Evolutionary conservation across 1,284 basidiomycete genomes (phyloP), one percentile per base, ranked within the genome.

Genomic region (Malassezia brasiliensis): DNA sequence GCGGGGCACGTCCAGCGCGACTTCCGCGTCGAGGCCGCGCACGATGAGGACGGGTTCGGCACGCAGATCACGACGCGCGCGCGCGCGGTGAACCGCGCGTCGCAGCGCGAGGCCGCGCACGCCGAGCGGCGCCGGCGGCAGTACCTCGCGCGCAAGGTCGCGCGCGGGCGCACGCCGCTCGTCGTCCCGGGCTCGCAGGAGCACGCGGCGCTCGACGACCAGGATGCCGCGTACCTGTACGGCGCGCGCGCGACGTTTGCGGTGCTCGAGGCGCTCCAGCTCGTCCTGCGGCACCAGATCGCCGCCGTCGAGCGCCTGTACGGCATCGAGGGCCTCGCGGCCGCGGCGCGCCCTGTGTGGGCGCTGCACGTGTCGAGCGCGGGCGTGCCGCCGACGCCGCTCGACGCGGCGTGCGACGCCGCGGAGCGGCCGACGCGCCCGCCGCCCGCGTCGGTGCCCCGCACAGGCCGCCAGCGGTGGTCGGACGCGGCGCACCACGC

Each of bases 241-340:
- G 55, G 50, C 2, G 15, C 44, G 6, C 50, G 51, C 20, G 50
- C 45, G 11, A 52, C 34, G 20, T 57, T 57, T 47, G 55, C 44
- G 10, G 37, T 45, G 15, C 15, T 57, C 35, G 60, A 67, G 39
- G 52, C 50, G 32, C 35, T 61, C n/a, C 65, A 67, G 38, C 45
- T 64, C 15, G 20, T 67, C 19, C 55, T 67, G 11, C 58, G 65
- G 0, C 44, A 53, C 12, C 65, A 67, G 51, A 30, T 67, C 36
- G 40, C 50, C 3, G 59, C 62, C 7, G 32, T 64, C 20, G 28
- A 35, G 14, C 19, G 10, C 6, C 11, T 50, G 5, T 42, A 41
- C 28, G 15, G 14, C 28, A 3, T 47, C 12, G 15, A 20, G 12
- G n/a, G 38, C 31, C 10, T 34, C 10, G 49, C 50, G 49, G 49